These are phyloP conservation scores for Nannochloropsis salina DNA, from an alignment of 108 stramenopile species.

Conservation along the genomic window DNA sequence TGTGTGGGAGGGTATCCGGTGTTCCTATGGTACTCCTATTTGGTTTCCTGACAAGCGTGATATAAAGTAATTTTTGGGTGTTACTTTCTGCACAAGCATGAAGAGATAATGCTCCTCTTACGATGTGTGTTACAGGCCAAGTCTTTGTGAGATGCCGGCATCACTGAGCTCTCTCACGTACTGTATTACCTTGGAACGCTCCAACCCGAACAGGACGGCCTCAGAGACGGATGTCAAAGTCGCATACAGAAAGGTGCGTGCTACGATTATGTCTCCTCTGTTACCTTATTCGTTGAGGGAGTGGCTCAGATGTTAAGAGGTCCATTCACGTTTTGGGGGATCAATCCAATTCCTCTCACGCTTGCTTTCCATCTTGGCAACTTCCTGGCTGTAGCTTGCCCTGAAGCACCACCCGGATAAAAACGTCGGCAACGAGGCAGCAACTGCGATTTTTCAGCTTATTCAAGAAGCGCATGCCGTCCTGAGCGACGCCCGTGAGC, in stretches of 20 bases:
- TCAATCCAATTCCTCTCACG: not conserved
- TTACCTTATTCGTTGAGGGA: not conserved
- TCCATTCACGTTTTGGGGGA: not conserved
- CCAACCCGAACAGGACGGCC: not conserved
- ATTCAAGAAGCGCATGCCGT: slow-evolving; percentile 43
- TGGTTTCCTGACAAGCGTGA: not conserved
- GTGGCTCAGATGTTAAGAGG: not conserved
- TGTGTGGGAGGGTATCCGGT: not conserved
- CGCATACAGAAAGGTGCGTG: slow-evolving; percentile 8
- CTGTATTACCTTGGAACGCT: not conserved
- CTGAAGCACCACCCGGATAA: slow-evolving; percentile 1
- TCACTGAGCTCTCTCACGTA: not conserved
- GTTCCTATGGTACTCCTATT: not conserved
- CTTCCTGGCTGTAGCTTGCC: not conserved
- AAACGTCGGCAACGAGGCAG: not conserved
- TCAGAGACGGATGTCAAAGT: not conserved
- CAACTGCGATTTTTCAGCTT: slow-evolving; percentile 27
- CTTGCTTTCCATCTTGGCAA: not conserved
- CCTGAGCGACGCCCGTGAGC: slow-evolving; percentile 48
- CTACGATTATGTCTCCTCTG: not conserved
- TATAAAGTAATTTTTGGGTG: not conserved
- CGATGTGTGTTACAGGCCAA: not conserved
- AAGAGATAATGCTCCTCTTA: not conserved
- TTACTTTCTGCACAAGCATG: not conserved
- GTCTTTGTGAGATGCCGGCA: not conserved